Conservation (phyloP, 495 filamentous ascomycete genomes). For the Tuber magnatum region DNA sequence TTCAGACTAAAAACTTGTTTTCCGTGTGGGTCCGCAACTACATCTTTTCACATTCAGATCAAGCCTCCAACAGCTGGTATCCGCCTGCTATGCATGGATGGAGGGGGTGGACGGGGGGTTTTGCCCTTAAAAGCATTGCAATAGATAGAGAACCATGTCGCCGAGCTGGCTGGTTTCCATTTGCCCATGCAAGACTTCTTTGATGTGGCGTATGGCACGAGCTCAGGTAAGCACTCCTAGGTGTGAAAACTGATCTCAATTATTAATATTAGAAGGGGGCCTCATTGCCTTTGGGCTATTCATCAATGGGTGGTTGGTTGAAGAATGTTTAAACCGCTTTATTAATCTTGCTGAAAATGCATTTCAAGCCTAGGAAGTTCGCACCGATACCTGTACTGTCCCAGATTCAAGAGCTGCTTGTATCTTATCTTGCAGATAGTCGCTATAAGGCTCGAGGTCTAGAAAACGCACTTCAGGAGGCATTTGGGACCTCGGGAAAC, state of each 20-base stretch:
- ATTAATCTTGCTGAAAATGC: conserved; percentile 17
- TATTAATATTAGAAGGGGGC: conserved; percentile 10
- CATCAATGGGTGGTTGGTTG: conserved; percentile 30
- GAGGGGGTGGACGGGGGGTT: conserved; percentile 34
- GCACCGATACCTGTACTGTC: conserved; percentile 19
- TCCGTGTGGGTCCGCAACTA: conserved; percentile 20
- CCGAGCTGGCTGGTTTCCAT: no score
- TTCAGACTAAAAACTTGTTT: conserved; percentile 32
- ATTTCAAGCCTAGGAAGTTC: conserved; percentile 23
- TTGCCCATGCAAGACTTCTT: conserved; percentile 34
- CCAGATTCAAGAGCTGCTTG: conserved; percentile 16
- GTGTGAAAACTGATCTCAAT: neutral
- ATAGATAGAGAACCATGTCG: conserved; percentile 23
- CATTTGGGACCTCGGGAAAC: conserved; percentile 24
- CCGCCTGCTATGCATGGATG: no score
- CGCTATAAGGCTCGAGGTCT: conserved; percentile 24
- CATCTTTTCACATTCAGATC: conserved; percentile 22
- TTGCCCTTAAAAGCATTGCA: conserved; percentile 28
- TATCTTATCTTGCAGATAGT: conserved; percentile 28
- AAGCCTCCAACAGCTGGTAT: no score
- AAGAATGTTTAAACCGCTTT: conserved; percentile 31
- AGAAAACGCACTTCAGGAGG: conserved; percentile 27
- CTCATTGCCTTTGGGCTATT: conserved; percentile 28
- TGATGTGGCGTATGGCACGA: conserved; percentile 33
- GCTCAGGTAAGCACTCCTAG: conserved; percentile 24